Percentiles rank a stretch among this genome's conserved stretches.
Evolutionary conservation across 1,284 basidiomycete species (phyloP).

Genomic region (Pterulicium gracile): DNA sequence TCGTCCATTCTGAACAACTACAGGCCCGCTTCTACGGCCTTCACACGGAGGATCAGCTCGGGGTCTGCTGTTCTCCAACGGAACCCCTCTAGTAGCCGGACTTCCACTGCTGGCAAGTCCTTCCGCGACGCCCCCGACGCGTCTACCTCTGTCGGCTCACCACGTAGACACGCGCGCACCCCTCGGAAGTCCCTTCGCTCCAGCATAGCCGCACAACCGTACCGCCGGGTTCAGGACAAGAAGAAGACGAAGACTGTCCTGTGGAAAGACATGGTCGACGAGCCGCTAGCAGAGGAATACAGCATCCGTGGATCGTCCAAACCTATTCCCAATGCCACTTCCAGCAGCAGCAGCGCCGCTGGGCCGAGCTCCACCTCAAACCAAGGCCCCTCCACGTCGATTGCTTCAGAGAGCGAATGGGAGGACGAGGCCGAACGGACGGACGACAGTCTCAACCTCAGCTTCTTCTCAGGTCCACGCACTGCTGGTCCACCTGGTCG

Average conservation of each 20-base stretch:
- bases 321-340: background rate
- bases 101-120: conserved; percentile 31
- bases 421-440: conserved; percentile 78
- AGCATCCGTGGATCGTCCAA: conserved; percentile 28
- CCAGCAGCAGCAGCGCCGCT: background rate
- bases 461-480: conserved; percentile 19
- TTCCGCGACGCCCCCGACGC: conserved; percentile 38
- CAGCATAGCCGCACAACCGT: conserved; percentile 48
- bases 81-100: conserved; percentile 18
- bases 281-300: background rate
- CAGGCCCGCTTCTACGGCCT: conserved; percentile 26
- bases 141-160: conserved; percentile 23
- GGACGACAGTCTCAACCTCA: conserved; percentile 55
- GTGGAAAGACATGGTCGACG: conserved; percentile 77
- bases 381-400: conserved; percentile 30
- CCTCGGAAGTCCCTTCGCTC: conserved; percentile 64
- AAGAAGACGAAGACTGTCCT: conserved; percentile 73
- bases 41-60: conserved; percentile 34
- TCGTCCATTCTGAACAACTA: conserved; percentile 34
- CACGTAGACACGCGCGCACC: conserved; percentile 32
- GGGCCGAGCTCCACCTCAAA: too few species aligned
- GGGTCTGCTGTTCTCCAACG: conserved; percentile 32
- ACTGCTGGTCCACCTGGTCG: conserved; percentile 18
- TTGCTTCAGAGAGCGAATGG: conserved; percentile 76
- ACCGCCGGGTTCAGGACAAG: conserved; percentile 50